phyloP scores from a whole-genome alignment of 345 rosid genomes.

The Eucalyptus camaldulensis region DNA sequence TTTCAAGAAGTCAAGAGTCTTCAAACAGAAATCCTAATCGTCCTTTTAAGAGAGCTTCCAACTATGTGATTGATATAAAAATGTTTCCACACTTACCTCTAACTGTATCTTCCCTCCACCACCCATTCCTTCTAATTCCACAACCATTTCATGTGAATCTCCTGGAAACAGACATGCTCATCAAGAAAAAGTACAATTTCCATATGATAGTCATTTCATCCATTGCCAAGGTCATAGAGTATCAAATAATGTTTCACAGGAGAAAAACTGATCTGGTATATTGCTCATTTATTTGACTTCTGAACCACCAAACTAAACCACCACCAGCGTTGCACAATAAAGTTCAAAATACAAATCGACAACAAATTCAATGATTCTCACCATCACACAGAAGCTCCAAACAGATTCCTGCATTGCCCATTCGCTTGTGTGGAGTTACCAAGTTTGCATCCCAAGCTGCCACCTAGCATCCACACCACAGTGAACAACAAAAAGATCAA shows the following conservation, averaged over 20 bases:
- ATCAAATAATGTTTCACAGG: background rate
- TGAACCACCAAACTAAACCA: background rate
- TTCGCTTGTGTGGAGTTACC: constrained; percentile 89
- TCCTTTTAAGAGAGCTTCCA: background rate
- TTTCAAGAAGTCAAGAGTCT: background rate
- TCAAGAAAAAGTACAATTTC: background rate
- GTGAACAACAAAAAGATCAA: background rate
- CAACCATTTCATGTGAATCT: constrained; percentile 44
- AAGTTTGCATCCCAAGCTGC: constrained; percentile 99
- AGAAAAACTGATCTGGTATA: background rate
- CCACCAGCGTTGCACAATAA: background rate
- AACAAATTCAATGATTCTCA: constrained; percentile 10
- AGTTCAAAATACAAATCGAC: background rate
- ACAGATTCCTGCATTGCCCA: constrained; percentile 66
- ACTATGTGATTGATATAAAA: background rate
- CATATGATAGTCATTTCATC: background rate
- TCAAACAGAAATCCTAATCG: background rate
- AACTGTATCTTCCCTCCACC: constrained; percentile 84
- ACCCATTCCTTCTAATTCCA: constrained; percentile 95
- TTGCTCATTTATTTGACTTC: background rate
- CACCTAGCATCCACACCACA: constrained; percentile 29
- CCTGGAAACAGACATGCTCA: constrained; percentile 28
- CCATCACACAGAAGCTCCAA: constrained; percentile 70
- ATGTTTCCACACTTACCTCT: constrained; percentile 39
- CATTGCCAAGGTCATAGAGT: background rate